Conservation (phyloP, 306 rosid species). For the Cicer bijugum region DNA sequence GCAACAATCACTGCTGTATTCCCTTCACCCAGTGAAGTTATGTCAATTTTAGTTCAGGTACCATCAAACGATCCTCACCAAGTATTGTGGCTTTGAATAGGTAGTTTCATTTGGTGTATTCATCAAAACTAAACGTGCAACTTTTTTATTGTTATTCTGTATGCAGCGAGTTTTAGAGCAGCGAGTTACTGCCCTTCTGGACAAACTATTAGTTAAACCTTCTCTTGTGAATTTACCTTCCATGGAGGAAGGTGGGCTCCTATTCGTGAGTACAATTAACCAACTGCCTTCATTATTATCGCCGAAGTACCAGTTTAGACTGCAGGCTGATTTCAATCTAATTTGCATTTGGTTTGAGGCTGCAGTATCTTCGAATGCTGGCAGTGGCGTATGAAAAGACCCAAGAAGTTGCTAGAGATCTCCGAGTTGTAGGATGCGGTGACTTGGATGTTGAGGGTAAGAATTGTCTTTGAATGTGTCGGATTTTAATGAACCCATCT, state of each 20-base stretch:
- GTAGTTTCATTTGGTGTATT: slow-evolving; percentile 23
- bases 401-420: slow-evolving; percentile 91
- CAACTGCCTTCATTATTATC: slow-evolving; percentile 32
- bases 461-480: slow-evolving; percentile 27
- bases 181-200: slow-evolving; percentile 85
- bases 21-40: slow-evolving; percentile 96
- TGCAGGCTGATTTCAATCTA: slow-evolving; percentile 38
- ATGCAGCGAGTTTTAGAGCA: slow-evolving; percentile 95
- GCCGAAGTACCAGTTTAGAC: slow-evolving; percentile 35
- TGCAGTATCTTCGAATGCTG: slow-evolving; percentile 98
- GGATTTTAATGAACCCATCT: slow-evolving; percentile 37
- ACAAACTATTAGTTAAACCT: slow-evolving; percentile 85
- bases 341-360: slow-evolving; percentile 52
- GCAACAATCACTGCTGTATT: slow-evolving; percentile 91
- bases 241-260: slow-evolving; percentile 96
- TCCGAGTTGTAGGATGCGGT: slow-evolving; percentile 92
- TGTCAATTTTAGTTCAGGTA: slow-evolving; percentile 99
- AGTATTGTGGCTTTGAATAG: slow-evolving; percentile 26
- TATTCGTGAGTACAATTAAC: slow-evolving; percentile 69
- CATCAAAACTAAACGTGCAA: slow-evolving; percentile 13
- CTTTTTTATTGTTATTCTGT: slow-evolving; percentile 37
- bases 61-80: slow-evolving; percentile 32
- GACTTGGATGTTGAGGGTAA: slow-evolving; percentile 99
- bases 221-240: slow-evolving; percentile 90
- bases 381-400: slow-evolving; percentile 98